phyloP scores from a whole-genome alignment of 148 eudicot species.

The Euryodendron excelsum region DNA sequence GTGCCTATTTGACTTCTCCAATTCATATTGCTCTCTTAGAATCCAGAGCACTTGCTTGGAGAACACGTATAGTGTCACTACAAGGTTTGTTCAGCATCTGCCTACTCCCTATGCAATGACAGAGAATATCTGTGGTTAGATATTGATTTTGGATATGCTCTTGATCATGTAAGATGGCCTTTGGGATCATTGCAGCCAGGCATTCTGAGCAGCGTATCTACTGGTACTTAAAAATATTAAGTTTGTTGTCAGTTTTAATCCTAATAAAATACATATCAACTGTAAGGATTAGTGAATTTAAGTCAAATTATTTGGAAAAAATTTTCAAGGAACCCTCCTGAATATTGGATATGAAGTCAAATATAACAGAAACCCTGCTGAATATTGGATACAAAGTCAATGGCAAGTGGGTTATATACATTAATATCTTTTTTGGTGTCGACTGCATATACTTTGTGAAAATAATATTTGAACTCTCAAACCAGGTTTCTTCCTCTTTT shows the following conservation, averaged over 20 bases:
- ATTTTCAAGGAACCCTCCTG: not conserved
- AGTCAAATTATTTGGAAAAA: not conserved
- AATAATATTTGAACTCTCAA: not conserved
- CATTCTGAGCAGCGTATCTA: not conserved
- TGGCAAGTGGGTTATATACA: not conserved
- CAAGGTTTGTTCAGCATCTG: conserved; percentile 44
- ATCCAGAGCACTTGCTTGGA: conserved; percentile 79
- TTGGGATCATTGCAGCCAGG: not conserved
- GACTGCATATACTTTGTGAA: not conserved
- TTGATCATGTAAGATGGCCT: not conserved
- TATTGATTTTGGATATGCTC: not conserved
- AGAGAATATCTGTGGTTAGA: not conserved
- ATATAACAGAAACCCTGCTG: not conserved
- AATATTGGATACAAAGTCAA: too few species aligned
- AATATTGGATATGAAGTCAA: too few species aligned
- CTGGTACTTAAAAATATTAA: not conserved
- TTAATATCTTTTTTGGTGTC: not conserved
- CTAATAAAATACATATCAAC: not conserved
- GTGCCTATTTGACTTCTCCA: conserved; percentile 61
- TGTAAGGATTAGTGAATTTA: not conserved
- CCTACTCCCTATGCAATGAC: not conserved
- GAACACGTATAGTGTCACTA: conserved; percentile 70
- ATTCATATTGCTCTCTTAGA: conserved; percentile 55
- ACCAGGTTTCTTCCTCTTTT: not conserved
- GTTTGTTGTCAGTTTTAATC: not conserved